Evolutionary conservation across 345 rosid genomes (phyloP).

Genomic region (Combretum micranthum): DNA sequence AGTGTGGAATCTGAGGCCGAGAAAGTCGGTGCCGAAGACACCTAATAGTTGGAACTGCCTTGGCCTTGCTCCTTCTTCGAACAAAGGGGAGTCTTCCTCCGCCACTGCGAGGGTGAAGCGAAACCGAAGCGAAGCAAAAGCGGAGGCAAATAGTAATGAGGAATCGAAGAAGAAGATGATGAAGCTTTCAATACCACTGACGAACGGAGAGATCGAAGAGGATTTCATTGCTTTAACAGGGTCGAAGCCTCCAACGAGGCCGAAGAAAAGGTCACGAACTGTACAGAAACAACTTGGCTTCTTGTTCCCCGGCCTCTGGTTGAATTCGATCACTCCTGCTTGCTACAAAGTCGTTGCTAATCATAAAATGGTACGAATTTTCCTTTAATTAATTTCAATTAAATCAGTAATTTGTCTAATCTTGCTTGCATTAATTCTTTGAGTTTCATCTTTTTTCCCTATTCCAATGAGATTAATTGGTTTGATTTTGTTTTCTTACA

Average conservation of each 20-base stretch:
- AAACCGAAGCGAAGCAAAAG: conserved; percentile 19
- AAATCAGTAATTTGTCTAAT: no score
- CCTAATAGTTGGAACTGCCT: no score
- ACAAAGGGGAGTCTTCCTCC: no score
- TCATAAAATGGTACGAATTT: conserved; percentile 30
- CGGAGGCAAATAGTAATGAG: conserved; percentile 9
- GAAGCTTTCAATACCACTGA: conserved; percentile 49
- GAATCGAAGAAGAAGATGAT: conserved; percentile 29
- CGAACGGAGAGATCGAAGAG: conserved; percentile 67
- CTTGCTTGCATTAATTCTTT: no score
- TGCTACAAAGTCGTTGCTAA: conserved; percentile 44
- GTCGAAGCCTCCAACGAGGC: conserved; percentile 58
- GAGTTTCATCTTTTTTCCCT: no score
- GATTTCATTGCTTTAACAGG: conserved; percentile 68
- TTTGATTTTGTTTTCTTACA: no score
- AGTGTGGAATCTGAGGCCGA: no score
- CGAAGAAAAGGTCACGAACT: conserved; percentile 60
- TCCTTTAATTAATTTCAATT: background rate
- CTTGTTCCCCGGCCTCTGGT: conserved; percentile 70
- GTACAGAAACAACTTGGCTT: conserved; percentile 67
- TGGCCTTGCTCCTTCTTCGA: no score
- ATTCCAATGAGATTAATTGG: no score
- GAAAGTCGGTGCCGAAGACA: no score
- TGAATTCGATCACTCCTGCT: conserved; percentile 49
- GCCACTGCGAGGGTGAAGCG: background rate